Evolutionary conservation across 495 filamentous ascomycete genomes (phyloP).

Genomic region (Recurvomyces mirabilis): DNA sequence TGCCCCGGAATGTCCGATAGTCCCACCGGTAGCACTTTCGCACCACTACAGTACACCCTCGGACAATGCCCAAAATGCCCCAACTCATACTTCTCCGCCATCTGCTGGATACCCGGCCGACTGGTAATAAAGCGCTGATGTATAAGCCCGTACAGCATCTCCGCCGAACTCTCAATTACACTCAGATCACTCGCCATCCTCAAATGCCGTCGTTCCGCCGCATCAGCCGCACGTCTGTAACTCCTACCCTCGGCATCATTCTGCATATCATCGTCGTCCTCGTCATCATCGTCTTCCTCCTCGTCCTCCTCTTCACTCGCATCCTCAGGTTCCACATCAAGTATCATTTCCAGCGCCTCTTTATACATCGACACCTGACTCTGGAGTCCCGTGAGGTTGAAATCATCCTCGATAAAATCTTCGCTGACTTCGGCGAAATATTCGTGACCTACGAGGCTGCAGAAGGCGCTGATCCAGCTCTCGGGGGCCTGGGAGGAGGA

Average conservation of each 20-base stretch:
- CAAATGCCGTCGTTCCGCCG: slow-evolving; percentile 62
- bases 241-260: slow-evolving; percentile 31
- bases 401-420: slow-evolving; percentile 99
- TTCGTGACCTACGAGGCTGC: slow-evolving; percentile 87
- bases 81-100: slow-evolving; percentile 97
- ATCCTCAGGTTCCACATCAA: slow-evolving; percentile 93
- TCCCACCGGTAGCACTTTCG: slow-evolving; percentile 84
- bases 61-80: slow-evolving; percentile 92
- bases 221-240: slow-evolving; percentile 38
- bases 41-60: slow-evolving; percentile 74
- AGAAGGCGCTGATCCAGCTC: slow-evolving; percentile 96
- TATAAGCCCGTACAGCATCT: slow-evolving; percentile 94
- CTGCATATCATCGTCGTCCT: slow-evolving; percentile 44
- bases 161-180: slow-evolving; percentile 90
- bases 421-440: slow-evolving; percentile 98
- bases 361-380: slow-evolving; percentile 98
- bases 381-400: slow-evolving; percentile 92
- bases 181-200: slow-evolving; percentile 83
- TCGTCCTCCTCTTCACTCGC: slow-evolving; percentile 73
- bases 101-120: slow-evolving; percentile 92
- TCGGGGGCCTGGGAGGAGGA: slow-evolving; percentile 77
- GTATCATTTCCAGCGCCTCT: slow-evolving; percentile 92
- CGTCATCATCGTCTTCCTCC: slow-evolving; percentile 59
- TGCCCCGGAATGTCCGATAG: slow-evolving; percentile 86
- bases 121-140: slow-evolving; percentile 98